phyloP scores from a whole-genome alignment of 495 filamentous ascomycete genomes.

The Hypomontagnella submonticulosa region DNA sequence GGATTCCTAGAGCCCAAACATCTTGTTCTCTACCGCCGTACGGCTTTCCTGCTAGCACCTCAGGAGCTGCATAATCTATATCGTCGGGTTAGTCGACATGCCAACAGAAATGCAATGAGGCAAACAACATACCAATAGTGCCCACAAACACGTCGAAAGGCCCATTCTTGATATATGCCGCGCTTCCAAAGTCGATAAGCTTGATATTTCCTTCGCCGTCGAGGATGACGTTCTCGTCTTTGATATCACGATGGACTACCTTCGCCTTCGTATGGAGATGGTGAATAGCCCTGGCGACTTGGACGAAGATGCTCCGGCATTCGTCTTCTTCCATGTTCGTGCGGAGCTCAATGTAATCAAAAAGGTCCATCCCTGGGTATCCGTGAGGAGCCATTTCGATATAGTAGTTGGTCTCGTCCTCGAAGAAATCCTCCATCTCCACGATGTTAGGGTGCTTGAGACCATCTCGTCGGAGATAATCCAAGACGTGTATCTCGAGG shows the following conservation, averaged over 20 bases:
- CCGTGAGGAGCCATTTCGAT: constrained; percentile 99
- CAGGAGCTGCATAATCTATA: constrained; percentile 94
- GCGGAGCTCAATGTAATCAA: constrained; percentile 97
- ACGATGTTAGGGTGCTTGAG: constrained; percentile 95
- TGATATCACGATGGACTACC: constrained; percentile 97
- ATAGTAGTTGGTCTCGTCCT: constrained; percentile 98
- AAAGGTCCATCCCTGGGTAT: constrained; percentile 97
- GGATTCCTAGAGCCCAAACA: constrained; percentile 97
- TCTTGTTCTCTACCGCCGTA: constrained; percentile 98
- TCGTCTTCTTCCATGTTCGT: constrained; percentile 96
- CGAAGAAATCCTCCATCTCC: constrained; percentile 98
- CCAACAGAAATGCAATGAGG: not conserved
- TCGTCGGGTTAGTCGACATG: constrained; percentile 19
- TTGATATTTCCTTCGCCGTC: constrained; percentile 97
- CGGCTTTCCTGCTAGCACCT: constrained; percentile 92
- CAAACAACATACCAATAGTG: constrained; percentile 82
- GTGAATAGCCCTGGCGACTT: constrained; percentile 88
- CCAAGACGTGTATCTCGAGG: constrained; percentile 95
- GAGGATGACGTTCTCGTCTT: constrained; percentile 96
- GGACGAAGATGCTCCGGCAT: constrained; percentile 92
- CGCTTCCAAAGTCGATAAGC: constrained; percentile 97
- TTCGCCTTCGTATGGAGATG: constrained; percentile 91
- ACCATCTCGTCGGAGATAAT: constrained; percentile 89
- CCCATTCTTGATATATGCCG: constrained; percentile 96
- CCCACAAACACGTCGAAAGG: constrained; percentile 99